Evolutionary conservation across 768 basidiomycete species (phyloP), one percentile per base, ranked within the genome.

Genomic region (Xerocomellus amylosporus): DNA sequence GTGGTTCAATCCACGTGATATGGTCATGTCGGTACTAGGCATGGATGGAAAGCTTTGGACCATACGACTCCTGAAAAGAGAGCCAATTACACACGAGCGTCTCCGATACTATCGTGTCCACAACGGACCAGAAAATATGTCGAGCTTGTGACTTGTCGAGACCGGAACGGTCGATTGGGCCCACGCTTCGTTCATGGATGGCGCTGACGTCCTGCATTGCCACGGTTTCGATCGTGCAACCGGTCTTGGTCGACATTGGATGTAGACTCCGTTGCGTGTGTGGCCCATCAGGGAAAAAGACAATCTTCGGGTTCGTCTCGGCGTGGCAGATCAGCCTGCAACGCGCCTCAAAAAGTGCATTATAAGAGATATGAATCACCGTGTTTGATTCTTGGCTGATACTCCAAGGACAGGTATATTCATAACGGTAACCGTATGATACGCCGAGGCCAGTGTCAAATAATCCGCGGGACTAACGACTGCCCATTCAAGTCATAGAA

Each of bases 311-410:
- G 10, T 52, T 50, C 0, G 73, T 65, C 28, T 76, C 75, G 26
- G 79, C 78, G 17, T 73, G 62, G 52, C 76, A 77, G 45, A 74
- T 53, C 30, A 76, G 33, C 26, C 65, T 64, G 52, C 74, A 75
- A 20, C 69, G 66, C 2, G 72, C 73, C 71, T 78, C 73, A 71
- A 83, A 84, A 1, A 84, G 31, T 9, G 31, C 31, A 33, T 20
- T 24, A 85, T 76, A 44, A 84, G 74, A 15, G 80, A 83, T 55
- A 84, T 85, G 62, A 84, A 77, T 4, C 82, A 73, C 12, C 84
- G 68, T 2, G 81, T 82, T 64, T 83, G 79, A 64, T 85, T 80
- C 71, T 83, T 85, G 31, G 74, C 70, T 7, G 77, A 75, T 7
- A 83, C 4, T 26, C 24, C 26, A 8, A 8, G 5, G 26, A 28